phyloP scores from a whole-genome alignment of 257 asterid genomes.

The Solanum acaule region DNA sequence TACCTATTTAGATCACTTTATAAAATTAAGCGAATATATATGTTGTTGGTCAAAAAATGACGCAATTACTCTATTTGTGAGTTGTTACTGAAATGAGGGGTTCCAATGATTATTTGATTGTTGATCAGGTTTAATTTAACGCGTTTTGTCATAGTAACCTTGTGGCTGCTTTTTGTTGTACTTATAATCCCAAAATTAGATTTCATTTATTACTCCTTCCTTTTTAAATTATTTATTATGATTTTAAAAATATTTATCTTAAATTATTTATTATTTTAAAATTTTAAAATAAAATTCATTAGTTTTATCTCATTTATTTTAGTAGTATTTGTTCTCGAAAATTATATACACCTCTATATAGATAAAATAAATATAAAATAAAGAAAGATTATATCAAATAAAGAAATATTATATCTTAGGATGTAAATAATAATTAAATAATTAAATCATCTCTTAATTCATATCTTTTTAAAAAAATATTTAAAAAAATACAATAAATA shows the following conservation, averaged over 20 bases:
- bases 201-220: neutral
- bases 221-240: neutral
- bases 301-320: neutral
- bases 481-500: neutral
- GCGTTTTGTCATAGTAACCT: constrained; percentile 2
- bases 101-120: constrained; percentile 11
- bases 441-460: neutral
- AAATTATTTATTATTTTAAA: too few species aligned
- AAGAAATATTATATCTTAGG: neutral
- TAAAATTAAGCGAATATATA: too few species aligned
- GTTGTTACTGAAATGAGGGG: constrained; percentile 2
- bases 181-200: neutral
- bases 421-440: neutral
- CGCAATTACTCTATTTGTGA: neutral
- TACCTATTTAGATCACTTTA: neutral
- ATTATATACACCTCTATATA: neutral
- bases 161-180: neutral
- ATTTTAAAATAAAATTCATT: too few species aligned
- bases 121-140: constrained; percentile 5
- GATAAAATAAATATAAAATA: neutral
- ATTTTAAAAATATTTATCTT: neutral
- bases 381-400: neutral
- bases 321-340: neutral
- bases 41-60: neutral
- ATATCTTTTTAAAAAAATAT: neutral